phyloP scores from a whole-genome alignment of 2,329 filamentous ascomycete genomes.

The Penicillium corylophilum region DNA sequence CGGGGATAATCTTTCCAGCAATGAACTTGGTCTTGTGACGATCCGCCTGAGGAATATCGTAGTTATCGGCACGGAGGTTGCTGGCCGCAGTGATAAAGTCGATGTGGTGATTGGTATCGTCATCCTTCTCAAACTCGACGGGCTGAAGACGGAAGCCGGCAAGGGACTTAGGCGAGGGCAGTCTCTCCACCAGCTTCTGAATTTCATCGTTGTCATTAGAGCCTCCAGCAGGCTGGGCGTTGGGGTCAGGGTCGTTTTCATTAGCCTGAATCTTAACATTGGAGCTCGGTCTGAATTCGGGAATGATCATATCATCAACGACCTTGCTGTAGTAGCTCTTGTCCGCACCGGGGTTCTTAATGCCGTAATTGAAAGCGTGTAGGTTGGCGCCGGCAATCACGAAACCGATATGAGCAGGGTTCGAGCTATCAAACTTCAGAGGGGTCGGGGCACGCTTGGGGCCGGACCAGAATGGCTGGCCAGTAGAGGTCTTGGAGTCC shows the following conservation, averaged over 20 bases:
- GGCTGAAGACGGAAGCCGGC: slow-evolving; percentile 85
- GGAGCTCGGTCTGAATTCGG: slow-evolving; percentile 87
- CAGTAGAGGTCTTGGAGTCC: slow-evolving; percentile 82
- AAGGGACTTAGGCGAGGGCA: slow-evolving; percentile 77
- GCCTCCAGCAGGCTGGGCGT: slow-evolving; percentile 57
- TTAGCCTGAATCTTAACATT: slow-evolving; percentile 95
- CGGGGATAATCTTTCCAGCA: slow-evolving; percentile 98
- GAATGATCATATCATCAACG: slow-evolving; percentile 88
- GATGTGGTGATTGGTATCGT: slow-evolving; percentile 96
- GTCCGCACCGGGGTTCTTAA: slow-evolving; percentile 75
- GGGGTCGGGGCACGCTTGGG: slow-evolving; percentile 94
- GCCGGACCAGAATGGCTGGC: slow-evolving; percentile 95
- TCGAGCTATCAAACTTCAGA: slow-evolving; percentile 81
- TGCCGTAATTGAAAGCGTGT: slow-evolving; percentile 97
- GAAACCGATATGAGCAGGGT: slow-evolving; percentile 84
- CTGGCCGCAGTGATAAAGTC: slow-evolving; percentile 98
- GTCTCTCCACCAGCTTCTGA: slow-evolving; percentile 65
- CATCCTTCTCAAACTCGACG: slow-evolving; percentile 98
- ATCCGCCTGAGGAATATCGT: slow-evolving; percentile 91
- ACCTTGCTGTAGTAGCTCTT: slow-evolving; percentile 74
- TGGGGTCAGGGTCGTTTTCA: slow-evolving; percentile 92
- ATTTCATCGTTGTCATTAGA: slow-evolving; percentile 75
- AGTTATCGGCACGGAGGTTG: slow-evolving; percentile 95
- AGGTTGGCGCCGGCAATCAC: slow-evolving; percentile 85
- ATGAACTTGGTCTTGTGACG: slow-evolving; percentile 99